Evolutionary conservation across 805 yeast species (phyloP).

Genomic region (Ogataea nitratoaversa): DNA sequence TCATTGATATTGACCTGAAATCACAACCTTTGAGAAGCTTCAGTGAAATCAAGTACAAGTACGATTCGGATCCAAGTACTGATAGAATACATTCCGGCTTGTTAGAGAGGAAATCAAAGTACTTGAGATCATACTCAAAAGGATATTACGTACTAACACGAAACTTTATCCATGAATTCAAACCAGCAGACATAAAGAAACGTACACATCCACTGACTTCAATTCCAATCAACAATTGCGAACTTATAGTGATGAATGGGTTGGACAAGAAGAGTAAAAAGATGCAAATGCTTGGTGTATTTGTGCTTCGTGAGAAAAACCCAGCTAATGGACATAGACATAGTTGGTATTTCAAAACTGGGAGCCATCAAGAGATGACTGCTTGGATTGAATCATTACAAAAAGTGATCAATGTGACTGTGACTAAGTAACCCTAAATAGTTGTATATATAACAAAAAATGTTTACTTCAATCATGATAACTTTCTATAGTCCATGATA

Average conservation of each 20-base stretch:
- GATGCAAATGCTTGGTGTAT: constrained; percentile 55
- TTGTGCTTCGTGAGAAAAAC: constrained; percentile 75
- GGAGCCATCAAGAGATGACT: too few species aligned
- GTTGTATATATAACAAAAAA: too few species aligned
- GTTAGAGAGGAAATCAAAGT: constrained; percentile 87
- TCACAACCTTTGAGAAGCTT: constrained; percentile 60
- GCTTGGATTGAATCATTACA: too few species aligned
- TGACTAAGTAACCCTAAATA: too few species aligned
- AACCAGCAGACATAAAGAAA: constrained; percentile 72
- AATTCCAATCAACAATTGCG: constrained; percentile 70
- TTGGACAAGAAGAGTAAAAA: constrained; percentile 71
- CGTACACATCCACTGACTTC: constrained; percentile 85
- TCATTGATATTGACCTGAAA: constrained; percentile 59
- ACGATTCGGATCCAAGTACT: constrained; percentile 67
- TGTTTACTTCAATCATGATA: too few species aligned
- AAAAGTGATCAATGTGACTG: too few species aligned
- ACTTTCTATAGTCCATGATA: too few species aligned
- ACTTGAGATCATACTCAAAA: constrained; percentile 80
- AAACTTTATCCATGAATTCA: constrained; percentile 84
- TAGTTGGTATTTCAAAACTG: constrained; percentile 94
- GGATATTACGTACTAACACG: constrained; percentile 93
- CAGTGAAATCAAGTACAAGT: constrained; percentile 60
- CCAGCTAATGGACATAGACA: constrained; percentile 77
- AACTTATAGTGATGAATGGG: too few species aligned
- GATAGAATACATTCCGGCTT: constrained; percentile 69